phyloP scores from a whole-genome alignment of 2,329 filamentous ascomycete genomes.

The Coniochaeta prunicola region DNA sequence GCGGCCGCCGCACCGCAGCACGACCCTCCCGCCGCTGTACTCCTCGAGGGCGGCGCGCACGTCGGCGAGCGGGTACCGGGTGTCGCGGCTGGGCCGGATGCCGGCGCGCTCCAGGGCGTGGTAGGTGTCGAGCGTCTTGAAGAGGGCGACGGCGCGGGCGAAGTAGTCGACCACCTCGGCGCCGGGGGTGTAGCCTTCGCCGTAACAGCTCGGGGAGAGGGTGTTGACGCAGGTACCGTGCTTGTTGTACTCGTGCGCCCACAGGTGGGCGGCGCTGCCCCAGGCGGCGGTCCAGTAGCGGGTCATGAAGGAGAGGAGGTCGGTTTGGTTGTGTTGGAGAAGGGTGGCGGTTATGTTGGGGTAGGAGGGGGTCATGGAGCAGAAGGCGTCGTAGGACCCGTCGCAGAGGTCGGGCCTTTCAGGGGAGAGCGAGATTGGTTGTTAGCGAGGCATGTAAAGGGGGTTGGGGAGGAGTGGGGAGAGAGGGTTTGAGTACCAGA shows the following conservation, averaged over 20 bases:
- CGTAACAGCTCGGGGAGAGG: slow-evolving; percentile 57
- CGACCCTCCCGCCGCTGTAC: slow-evolving; percentile 36
- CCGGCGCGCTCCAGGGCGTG: slow-evolving; percentile 26
- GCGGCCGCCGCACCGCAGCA: slow-evolving; percentile 30
- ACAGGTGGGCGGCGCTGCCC: slow-evolving; percentile 40
- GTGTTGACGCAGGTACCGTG: slow-evolving; percentile 69
- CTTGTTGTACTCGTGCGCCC: slow-evolving; percentile 66
- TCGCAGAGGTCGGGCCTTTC: slow-evolving; percentile 36
- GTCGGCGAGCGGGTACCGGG: slow-evolving; percentile 34
- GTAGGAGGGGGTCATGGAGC: slow-evolving; percentile 32
- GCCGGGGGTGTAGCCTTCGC: slow-evolving; percentile 36
- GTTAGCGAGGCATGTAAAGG: not conserved
- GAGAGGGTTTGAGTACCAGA: slow-evolving; percentile 21
- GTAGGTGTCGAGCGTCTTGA: slow-evolving; percentile 35
- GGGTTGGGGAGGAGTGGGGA: not conserved
- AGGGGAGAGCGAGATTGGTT: not conserved
- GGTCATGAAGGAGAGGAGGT: slow-evolving; percentile 31
- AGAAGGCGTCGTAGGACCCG: slow-evolving; percentile 34
- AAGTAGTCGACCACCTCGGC: slow-evolving; percentile 39
- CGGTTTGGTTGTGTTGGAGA: slow-evolving; percentile 27
- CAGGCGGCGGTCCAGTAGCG: slow-evolving; percentile 33
- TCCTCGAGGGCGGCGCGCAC: slow-evolving; percentile 33
- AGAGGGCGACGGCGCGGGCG: slow-evolving; percentile 30
- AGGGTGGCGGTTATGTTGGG: slow-evolving; percentile 35
- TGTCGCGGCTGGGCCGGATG: slow-evolving; percentile 25